phyloP scores from a whole-genome alignment of 805 yeast species.

The Myxozyma vanderwaltii region DNA sequence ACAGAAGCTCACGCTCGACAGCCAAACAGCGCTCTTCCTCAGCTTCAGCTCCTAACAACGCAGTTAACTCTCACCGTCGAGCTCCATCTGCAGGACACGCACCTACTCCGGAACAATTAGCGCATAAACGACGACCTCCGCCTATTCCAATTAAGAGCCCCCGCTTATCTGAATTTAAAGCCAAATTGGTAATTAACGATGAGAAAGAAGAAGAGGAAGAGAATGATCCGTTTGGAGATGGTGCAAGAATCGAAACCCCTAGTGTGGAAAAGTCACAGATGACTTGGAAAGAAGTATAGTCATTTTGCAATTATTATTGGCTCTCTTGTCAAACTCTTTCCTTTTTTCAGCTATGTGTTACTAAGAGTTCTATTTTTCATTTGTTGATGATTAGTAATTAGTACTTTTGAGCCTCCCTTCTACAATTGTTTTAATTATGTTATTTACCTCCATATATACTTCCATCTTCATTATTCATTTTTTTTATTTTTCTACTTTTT shows the following conservation, averaged over 20 bases:
- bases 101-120: conserved; percentile 30
- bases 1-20: background rate
- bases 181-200: conserved; percentile 21
- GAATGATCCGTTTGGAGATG: conserved; percentile 56
- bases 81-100: conserved; percentile 14
- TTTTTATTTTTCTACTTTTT: background rate
- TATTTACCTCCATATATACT: no score
- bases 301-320: no score
- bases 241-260: conserved; percentile 41
- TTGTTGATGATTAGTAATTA: background rate
- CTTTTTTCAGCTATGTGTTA: no score
- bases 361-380: background rate
- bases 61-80: conserved; percentile 3
- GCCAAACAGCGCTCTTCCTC: conserved; percentile 13
- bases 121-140: conserved; percentile 35
- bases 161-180: conserved; percentile 28
- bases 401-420: no score
- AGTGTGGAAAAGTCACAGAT: conserved; percentile 20
- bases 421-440: no score
- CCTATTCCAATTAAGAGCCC: conserved; percentile 35
- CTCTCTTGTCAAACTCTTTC: no score
- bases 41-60: background rate
- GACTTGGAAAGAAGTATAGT: conserved; percentile 23
- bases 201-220: conserved; percentile 36
- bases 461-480: no score